phyloP scores from a whole-genome alignment of 1,139 yeast genomes.

The Suhomyces guaymorum region DNA sequence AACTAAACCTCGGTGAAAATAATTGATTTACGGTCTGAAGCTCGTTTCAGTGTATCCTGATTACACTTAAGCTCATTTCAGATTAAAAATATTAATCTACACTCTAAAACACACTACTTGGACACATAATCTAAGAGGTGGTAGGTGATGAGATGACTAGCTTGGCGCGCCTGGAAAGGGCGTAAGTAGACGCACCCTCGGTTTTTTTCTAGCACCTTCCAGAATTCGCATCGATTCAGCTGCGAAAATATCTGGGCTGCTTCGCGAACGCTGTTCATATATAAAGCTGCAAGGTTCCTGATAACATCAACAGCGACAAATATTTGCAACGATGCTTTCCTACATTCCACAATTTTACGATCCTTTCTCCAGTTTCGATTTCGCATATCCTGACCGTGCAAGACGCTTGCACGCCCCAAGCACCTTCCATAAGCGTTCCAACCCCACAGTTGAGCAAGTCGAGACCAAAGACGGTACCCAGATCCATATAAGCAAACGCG shows the following conservation, averaged over 20 bases:
- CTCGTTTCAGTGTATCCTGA: no score
- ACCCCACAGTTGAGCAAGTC: conserved; percentile 14
- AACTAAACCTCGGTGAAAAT: no score
- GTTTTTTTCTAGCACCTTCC: conserved; percentile 13
- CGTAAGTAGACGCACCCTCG: no score
- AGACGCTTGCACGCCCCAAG: neutral
- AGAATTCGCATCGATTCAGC: conserved; percentile 6
- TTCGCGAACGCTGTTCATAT: conserved; percentile 1
- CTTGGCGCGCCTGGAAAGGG: no score
- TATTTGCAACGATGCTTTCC: conserved; percentile 9
- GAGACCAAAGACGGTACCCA: conserved; percentile 38
- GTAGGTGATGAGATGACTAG: no score
- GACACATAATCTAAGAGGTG: no score
- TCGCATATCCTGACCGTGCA: neutral
- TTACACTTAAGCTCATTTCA: no score
- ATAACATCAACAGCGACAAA: neutral
- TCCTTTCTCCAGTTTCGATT: conserved; percentile 2
- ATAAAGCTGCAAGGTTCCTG: conserved; percentile 3
- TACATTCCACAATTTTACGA: conserved; percentile 9
- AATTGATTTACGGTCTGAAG: no score
- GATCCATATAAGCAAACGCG: conserved; percentile 37
- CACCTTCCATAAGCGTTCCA: no score
- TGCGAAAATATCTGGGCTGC: conserved; percentile 14
- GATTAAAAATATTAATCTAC: no score
- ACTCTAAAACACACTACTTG: no score